Percentiles rank a stretch among this genome's conserved stretches.
These are phyloP conservation scores for Trifolium pratense DNA, from an alignment of 306 rosid species.

Conservation along the genomic window DNA sequence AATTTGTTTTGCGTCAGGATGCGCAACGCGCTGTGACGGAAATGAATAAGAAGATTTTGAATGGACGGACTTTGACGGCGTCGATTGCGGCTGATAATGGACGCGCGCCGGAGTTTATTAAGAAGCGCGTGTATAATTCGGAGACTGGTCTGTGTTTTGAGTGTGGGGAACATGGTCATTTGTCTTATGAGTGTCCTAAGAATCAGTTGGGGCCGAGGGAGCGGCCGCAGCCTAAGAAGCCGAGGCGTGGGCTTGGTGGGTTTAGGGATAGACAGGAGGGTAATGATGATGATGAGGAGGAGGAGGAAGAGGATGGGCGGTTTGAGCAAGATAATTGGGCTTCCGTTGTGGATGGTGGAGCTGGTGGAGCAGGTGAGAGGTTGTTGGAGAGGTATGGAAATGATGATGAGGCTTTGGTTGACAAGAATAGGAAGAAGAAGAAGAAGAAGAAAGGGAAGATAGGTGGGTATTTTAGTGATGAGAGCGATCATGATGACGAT, in stretches of 20 bases:
- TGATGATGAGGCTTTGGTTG: too few species aligned
- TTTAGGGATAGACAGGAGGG: neutral
- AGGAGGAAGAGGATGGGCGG: constrained; percentile 20
- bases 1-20: constrained; percentile 75
- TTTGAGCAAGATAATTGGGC: constrained; percentile 93
- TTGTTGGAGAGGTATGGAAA: too few species aligned
- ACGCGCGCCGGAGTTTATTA: constrained; percentile 80
- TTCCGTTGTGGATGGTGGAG: constrained; percentile 82
- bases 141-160: constrained; percentile 85
- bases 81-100: constrained; percentile 91
- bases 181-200: constrained; percentile 81
- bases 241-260: constrained; percentile 45
- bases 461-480: too few species aligned
- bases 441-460: too few species aligned
- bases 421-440: too few species aligned
- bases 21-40: constrained; percentile 55
- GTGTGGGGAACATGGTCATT: constrained; percentile 78
- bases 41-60: constrained; percentile 72
- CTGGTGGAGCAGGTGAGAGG: too few species aligned
- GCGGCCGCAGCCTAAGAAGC: constrained; percentile 53
- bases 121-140: constrained; percentile 66
- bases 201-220: constrained; percentile 78
- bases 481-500: too few species aligned
- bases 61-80: constrained; percentile 69
- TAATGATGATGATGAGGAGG: constrained; percentile 1